Evolutionary conservation across 73 alveolate genomes (phyloP).

Genomic region (Blepharisma japonicum): DNA sequence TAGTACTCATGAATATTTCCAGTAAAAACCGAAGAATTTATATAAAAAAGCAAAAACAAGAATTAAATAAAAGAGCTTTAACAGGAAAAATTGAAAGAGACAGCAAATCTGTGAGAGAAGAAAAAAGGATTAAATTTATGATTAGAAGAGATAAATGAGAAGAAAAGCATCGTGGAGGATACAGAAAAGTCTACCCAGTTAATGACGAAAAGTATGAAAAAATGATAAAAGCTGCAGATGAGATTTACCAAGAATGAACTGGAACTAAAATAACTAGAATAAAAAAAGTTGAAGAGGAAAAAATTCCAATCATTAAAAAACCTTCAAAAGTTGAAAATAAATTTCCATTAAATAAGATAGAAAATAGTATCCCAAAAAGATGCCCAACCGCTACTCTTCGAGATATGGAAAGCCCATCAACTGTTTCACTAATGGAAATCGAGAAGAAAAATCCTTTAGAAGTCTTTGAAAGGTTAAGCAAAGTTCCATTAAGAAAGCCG

Average conservation of each 20-base stretch:
- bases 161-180: slow-evolving; percentile 20
- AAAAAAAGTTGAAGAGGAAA: not conserved
- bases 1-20: slow-evolving; percentile 53
- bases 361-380: no score
- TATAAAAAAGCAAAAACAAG: slow-evolving; percentile 44
- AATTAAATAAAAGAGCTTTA: slow-evolving; percentile 37
- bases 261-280: not conserved
- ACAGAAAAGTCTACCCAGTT: slow-evolving; percentile 14
- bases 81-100: slow-evolving; percentile 41
- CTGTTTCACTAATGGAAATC: no score
- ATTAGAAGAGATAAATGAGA: slow-evolving; percentile 21
- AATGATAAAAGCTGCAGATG: not conserved
- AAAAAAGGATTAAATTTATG: not conserved
- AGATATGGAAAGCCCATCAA: no score
- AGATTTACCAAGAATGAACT: slow-evolving; percentile 9
- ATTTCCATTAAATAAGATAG: no score
- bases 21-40: slow-evolving; percentile 54
- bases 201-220: slow-evolving; percentile 22
- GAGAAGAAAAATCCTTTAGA: no score
- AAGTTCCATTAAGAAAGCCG: no score
- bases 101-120: slow-evolving; percentile 15
- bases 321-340: not conserved
- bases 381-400: no score
- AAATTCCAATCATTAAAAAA: not conserved
- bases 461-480: no score